Conservation (phyloP, 257 asterid genomes). For the Orobanche coerulescens region DNA sequence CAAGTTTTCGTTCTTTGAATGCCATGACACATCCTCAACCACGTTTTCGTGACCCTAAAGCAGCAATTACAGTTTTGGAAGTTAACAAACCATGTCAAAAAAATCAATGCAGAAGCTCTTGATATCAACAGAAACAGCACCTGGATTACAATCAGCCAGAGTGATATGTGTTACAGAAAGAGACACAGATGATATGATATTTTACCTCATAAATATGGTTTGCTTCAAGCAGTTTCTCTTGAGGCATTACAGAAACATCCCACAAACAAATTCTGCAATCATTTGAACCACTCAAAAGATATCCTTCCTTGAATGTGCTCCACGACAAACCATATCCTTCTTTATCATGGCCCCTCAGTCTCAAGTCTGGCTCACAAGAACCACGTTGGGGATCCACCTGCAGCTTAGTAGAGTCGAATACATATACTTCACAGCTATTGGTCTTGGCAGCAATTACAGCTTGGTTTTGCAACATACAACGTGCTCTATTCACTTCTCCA, state of each 20-base stretch:
- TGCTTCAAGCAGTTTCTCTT: conserved; percentile 59
- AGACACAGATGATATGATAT: background rate
- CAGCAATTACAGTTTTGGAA: conserved; percentile 10
- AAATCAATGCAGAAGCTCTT: background rate
- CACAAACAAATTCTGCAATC: conserved; percentile 82
- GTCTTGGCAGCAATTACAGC: conserved; percentile 85
- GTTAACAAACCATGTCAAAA: background rate
- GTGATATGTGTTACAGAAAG: background rate
- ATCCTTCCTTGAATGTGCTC: conserved; percentile 75
- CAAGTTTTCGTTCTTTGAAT: conserved; percentile 57
- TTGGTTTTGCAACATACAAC: conserved; percentile 71
- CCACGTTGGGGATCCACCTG: conserved; percentile 27
- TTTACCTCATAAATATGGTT: conserved; percentile 51
- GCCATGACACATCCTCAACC: conserved; percentile 96
- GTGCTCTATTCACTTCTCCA: conserved; percentile 90
- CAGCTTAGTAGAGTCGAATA: conserved; percentile 59
- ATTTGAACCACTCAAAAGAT: conserved; percentile 81
- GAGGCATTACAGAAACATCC: conserved; percentile 70
- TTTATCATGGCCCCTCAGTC: conserved; percentile 69
- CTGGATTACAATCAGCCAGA: background rate
- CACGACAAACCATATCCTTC: conserved; percentile 97
- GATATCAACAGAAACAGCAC: background rate
- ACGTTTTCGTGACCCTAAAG: conserved; percentile 63
- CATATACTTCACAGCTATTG: conserved; percentile 56
- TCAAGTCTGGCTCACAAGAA: conserved; percentile 69